Conservation (phyloP, 805 yeast genomes). For the Metschnikowia vanudenii region DNA sequence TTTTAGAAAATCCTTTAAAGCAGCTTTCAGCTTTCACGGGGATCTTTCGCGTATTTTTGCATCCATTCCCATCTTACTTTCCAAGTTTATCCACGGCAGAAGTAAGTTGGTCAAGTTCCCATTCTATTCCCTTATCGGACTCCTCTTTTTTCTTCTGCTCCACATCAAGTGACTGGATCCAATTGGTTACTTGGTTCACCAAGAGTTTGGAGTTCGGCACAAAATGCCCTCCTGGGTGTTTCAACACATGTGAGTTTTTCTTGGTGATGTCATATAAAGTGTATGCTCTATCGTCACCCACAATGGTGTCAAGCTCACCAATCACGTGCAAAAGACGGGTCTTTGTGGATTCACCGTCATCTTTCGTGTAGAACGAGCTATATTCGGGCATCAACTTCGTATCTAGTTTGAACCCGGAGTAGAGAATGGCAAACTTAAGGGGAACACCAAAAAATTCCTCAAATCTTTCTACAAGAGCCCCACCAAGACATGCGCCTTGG, state of each 20-base stretch:
- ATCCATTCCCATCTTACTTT: not conserved
- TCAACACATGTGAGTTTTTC: slow-evolving; percentile 55
- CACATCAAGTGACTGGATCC: slow-evolving; percentile 29
- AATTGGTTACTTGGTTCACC: slow-evolving; percentile 40
- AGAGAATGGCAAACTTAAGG: slow-evolving; percentile 70
- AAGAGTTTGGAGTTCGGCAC: slow-evolving; percentile 78
- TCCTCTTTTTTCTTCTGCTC: slow-evolving; percentile 16
- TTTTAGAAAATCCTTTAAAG: no score
- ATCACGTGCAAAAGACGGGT: slow-evolving; percentile 61
- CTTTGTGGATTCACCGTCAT: slow-evolving; percentile 17
- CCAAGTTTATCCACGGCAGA: slow-evolving; percentile 17
- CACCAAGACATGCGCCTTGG: slow-evolving; percentile 90
- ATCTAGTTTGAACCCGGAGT: slow-evolving; percentile 58
- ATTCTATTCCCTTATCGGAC: slow-evolving; percentile 32
- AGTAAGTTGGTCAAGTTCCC: not conserved
- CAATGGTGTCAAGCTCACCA: slow-evolving; percentile 87
- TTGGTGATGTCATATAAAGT: slow-evolving; percentile 44
- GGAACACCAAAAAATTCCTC: slow-evolving; percentile 47
- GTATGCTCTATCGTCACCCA: slow-evolving; percentile 67
- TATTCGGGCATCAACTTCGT: slow-evolving; percentile 28
- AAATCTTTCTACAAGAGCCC: slow-evolving; percentile 62
- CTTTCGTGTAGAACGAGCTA: slow-evolving; percentile 23
- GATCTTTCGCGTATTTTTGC: no score
- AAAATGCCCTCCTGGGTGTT: slow-evolving; percentile 96
- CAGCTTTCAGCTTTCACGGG: no score